Conservation (phyloP, 192 early-diverging fungal genomes). For the Spinellus fusiger region DNA sequence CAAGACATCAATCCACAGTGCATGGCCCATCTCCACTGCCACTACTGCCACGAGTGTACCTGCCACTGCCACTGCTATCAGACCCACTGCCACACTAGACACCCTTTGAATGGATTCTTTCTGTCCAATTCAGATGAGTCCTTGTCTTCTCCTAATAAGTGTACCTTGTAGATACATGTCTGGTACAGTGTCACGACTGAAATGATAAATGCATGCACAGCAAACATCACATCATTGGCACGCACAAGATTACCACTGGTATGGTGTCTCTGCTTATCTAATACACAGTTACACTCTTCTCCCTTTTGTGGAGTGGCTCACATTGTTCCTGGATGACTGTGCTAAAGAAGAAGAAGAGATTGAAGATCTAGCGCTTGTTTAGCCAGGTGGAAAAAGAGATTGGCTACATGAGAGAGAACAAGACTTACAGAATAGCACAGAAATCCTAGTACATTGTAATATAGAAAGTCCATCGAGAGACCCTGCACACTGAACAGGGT, state of each 20-base stretch:
- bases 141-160: background rate
- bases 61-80: constrained; percentile 33
- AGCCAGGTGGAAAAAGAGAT: too few species aligned
- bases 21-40: constrained; percentile 10
- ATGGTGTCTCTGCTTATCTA: constrained; percentile 57
- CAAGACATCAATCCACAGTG: constrained; percentile 53
- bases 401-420: background rate
- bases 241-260: constrained; percentile 68
- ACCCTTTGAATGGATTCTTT: constrained; percentile 37
- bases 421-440: constrained; percentile 65
- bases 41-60: constrained; percentile 28
- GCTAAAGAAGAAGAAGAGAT: constrained; percentile 68
- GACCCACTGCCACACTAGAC: constrained; percentile 28
- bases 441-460: constrained; percentile 85
- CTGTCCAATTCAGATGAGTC: constrained; percentile 14
- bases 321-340: constrained; percentile 60
- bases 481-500: constrained; percentile 58
- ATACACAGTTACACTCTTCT: too few species aligned
- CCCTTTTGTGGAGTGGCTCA: constrained; percentile 3
- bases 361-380: constrained; percentile 52
- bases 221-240: constrained; percentile 83
- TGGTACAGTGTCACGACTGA: constrained; percentile 56
- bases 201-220: constrained; percentile 73
- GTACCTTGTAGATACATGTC: constrained; percentile 62
- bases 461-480: constrained; percentile 85